Evolutionary conservation across 1,284 basidiomycete species (phyloP).

Genomic region (Irpex sp.): DNA sequence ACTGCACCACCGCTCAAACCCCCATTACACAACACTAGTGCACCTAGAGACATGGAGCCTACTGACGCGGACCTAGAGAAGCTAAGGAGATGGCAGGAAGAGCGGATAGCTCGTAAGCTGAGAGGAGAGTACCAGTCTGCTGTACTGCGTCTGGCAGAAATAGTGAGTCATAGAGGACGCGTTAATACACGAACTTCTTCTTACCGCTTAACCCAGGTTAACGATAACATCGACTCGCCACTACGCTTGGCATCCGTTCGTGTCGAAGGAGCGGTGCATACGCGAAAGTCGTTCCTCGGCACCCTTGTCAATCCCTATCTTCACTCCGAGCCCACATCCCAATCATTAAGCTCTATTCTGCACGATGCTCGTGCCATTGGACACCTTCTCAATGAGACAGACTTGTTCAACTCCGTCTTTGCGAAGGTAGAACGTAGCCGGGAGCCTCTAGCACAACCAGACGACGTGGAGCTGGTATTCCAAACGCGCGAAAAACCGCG

Average conservation of each 20-base stretch:
- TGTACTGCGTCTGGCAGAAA: constrained; percentile 61
- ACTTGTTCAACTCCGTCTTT: constrained; percentile 73
- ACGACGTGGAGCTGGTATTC: constrained; percentile 87
- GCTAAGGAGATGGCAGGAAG: constrained; percentile 65
- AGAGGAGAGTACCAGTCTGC: constrained; percentile 77
- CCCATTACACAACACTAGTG: constrained; percentile 50
- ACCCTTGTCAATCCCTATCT: constrained; percentile 74
- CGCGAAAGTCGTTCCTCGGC: constrained; percentile 78
- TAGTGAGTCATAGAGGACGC: constrained; percentile 45
- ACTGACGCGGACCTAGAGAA: constrained; percentile 48
- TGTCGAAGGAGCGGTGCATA: constrained; percentile 72
- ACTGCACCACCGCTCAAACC: constrained; percentile 36
- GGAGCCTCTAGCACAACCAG: constrained; percentile 50
- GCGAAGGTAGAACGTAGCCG: constrained; percentile 68
- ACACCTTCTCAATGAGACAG: constrained; percentile 62
- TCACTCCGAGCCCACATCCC: constrained; percentile 23
- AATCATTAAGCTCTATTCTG: constrained; percentile 64
- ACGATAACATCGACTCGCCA: constrained; percentile 55
- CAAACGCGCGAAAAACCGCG: constrained; percentile 75
- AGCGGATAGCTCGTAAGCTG: constrained; percentile 62
- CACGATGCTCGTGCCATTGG: constrained; percentile 66
- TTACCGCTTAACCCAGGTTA: constrained; percentile 65
- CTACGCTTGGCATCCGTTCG: constrained; percentile 73
- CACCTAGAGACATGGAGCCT: constrained; percentile 48
- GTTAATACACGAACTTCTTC: constrained; percentile 1